Base-by-base conservation (phyloP, 805 yeast species). In the Wickerhamiella allomyrinae region DNA sequence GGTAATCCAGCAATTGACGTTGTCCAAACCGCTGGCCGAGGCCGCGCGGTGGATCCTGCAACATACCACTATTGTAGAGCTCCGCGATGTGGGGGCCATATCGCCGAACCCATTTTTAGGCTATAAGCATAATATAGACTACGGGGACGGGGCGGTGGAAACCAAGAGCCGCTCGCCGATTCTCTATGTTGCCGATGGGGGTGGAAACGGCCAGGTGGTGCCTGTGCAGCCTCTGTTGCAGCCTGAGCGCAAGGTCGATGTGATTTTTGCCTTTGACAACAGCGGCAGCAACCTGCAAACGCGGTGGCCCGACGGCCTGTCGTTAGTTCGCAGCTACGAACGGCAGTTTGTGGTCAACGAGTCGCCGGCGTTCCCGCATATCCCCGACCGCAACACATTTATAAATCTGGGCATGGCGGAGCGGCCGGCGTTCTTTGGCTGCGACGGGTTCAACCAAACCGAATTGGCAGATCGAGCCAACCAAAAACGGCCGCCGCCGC, bases 371-470 rank as follows among this genome's bases (percentile, higher is more conserved):
- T 81, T 80, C 69, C 94, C 94, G 8, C 73, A 79, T 50, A 87
- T 84, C 42, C 94, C 94, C 10, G 87, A 76, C 56, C 62, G 57
- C 21, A 60, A 68, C 35, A 70, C 86, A 0, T 79, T 83, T 58
- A 54, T 73, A 20, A 68, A 70, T 45, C 52, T 63, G 48, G 79
- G 79, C 44, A 65, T 83, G 48, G 77, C 83, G 13, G 65, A 77
- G 8, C 70, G 62, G 46, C 94, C 94, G 40, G 68, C 79, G 1
- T 84, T 85, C 63, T 85, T 85, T 57, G 95, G 95, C 25, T 84
- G 95, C 60, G 71, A 80, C 55, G 69, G 82, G 4, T 49, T 60
- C 1, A 79, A 81, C 54, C 62, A 79, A 55, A 74, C 85, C 2
- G 61, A 59, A 11, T 64, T 80, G 45, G 57, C 65, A 35, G 63